phyloP scores from a whole-genome alignment of 2,329 filamentous ascomycete genomes.

The Colletotrichum scovillei region DNA sequence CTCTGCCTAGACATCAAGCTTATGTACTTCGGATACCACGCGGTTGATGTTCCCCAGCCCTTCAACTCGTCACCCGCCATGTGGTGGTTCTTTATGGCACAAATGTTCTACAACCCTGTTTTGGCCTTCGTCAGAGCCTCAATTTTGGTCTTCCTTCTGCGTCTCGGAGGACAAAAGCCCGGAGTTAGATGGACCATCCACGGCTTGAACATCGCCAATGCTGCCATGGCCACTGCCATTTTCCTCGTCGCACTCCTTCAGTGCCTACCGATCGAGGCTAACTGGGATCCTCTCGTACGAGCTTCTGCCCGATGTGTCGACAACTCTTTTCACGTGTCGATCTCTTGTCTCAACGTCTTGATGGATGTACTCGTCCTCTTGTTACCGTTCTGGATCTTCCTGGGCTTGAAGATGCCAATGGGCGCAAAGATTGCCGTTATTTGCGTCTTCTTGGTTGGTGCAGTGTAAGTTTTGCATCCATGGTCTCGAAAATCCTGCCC shows the following conservation, averaged over 20 bases:
- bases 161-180: conserved; percentile 50
- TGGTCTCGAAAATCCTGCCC: background rate
- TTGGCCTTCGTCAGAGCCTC: conserved; percentile 58
- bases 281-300: conserved; percentile 42
- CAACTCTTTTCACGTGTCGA: conserved; percentile 17
- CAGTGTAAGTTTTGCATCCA: conserved; percentile 43
- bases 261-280: conserved; percentile 45
- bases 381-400: conserved; percentile 54
- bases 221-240: conserved; percentile 44
- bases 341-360: conserved; percentile 43
- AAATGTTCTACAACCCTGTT: conserved; percentile 58
- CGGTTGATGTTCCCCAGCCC: conserved; percentile 11
- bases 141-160: conserved; percentile 57
- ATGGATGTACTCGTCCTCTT: conserved; percentile 48
- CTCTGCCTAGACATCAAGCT: conserved; percentile 40
- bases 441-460: conserved; percentile 52
- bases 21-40: conserved; percentile 44
- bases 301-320: conserved; percentile 24
- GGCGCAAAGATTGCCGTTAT: conserved; percentile 52
- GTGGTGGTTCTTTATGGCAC: conserved; percentile 47
- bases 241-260: conserved; percentile 49
- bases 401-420: conserved; percentile 51
- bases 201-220: conserved; percentile 45
- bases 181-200: conserved; percentile 46
- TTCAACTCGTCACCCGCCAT: conserved; percentile 38